A percentile compares a stretch with the other conserved stretches of the same genome.
Conservation (phyloP, 2,329 filamentous ascomycete species). For the Fusarium euwallaceae region DNA sequence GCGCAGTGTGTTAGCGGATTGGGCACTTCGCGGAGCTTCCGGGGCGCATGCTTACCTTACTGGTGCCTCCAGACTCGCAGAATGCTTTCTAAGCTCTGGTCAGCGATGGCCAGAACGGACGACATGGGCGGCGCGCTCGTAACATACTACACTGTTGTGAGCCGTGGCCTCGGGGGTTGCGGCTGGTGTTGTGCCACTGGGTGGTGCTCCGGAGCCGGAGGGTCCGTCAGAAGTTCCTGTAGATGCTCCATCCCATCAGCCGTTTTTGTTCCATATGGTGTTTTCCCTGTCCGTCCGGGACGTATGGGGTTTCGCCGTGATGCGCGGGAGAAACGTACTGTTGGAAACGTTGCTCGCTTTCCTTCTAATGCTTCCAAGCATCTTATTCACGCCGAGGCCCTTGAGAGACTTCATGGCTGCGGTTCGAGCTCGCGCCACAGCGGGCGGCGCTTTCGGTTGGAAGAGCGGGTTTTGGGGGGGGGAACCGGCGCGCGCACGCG, state of each 20-base stretch:
- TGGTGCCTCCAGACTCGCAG: conserved; percentile 79
- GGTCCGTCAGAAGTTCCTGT: conserved; percentile 34
- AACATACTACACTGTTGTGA: conserved; percentile 73
- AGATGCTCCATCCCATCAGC: conserved; percentile 10
- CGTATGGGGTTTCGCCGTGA: not conserved
- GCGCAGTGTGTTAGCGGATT: not conserved
- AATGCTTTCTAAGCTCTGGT: conserved; percentile 74
- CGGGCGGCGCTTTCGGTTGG: conserved; percentile 23
- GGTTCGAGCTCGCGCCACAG: conserved; percentile 42
- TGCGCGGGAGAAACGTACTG: conserved; percentile 34
- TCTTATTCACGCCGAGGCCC: conserved; percentile 67
- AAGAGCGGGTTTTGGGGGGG: conserved; percentile 3
- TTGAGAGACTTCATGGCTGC: conserved; percentile 61
- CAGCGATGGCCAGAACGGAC: conserved; percentile 32
- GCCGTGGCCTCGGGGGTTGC: conserved; percentile 78
- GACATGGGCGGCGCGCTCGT: conserved; percentile 17
- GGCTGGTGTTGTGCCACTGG: conserved; percentile 52
- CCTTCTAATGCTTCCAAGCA: conserved; percentile 68
- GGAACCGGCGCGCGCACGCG: conserved; percentile 3
- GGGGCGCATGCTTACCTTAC: conserved; percentile 58
- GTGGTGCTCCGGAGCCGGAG: conserved; percentile 37
- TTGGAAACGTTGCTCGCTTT: conserved; percentile 53
- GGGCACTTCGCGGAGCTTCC: not conserved
- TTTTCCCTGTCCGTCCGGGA: not conserved
- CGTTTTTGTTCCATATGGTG: conserved; percentile 3